Evolutionary conservation across 225 moss, liverwort and hornwort species (phyloP), one percentile per base, ranked within the genome.

Genomic region (Climacium dendroides): DNA sequence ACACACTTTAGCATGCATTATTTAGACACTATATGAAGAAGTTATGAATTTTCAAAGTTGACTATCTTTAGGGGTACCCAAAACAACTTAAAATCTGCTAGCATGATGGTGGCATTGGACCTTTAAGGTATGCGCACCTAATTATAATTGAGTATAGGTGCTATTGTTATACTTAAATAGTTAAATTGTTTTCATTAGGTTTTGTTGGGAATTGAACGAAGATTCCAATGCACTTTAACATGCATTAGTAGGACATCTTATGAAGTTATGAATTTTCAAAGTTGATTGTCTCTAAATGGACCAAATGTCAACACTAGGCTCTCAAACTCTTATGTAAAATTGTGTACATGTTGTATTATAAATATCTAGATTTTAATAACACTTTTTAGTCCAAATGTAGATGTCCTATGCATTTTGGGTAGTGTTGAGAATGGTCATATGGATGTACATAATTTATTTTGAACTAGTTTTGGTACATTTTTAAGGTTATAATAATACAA

Each of bases 181-280:
- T n/a, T n/a, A n/a, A n/a, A n/a, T n/a, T 26, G 1, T 9, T 39
- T 39, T 43, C 5, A 26, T 26, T 71, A 4, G 9, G 43, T 43
- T 2, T 43, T n/a, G 8, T n/a, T 22, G 2, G 22, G 1, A n/a
- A 66, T 0, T 70, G 4, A 70, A 41, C 0, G 4, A 16, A 2
- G 9, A 71, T 43, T 43, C 28, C 2, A 15, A 16, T 1, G 1
- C 3, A 10, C 0, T 70, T 41, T 70, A 25, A 43, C 9, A 43
- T 26, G 15, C 16, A 43, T 43, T 28, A 9, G 28, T 43, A 28
- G 43, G 9, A 16, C 2, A 4, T 28, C 43, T 71, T 28, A 15
- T 26, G 0, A 70, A 41, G 26, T 43, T 28, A 28, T 43, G 3
- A 71, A 9, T 43, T 43, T 15, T 2, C 3, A 25, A 52, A 50